Percentiles rank a stretch among this genome's conserved stretches.
These are phyloP conservation scores for Lactifluus volemus DNA, from an alignment of 768 basidiomycete species.

Conservation along the genomic window DNA sequence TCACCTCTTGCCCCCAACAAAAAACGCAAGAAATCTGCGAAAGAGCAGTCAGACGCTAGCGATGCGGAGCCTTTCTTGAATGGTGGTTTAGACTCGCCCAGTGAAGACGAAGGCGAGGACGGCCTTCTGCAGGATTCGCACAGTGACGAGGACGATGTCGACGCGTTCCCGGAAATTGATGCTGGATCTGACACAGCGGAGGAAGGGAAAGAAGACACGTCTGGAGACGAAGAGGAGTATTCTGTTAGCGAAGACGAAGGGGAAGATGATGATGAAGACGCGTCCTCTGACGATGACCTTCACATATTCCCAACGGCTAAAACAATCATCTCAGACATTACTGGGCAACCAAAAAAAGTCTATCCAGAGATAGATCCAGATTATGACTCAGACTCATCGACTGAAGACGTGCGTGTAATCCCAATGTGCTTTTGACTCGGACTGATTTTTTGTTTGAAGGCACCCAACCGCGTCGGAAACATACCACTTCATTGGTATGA, in stretches of 20 bases:
- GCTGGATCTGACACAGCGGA: constrained; percentile 35
- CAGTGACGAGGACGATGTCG: constrained; percentile 51
- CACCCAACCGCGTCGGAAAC: constrained; percentile 91
- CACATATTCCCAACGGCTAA: constrained; percentile 55
- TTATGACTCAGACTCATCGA: constrained; percentile 87
- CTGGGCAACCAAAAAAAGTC: constrained; percentile 73
- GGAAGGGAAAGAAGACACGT: constrained; percentile 59
- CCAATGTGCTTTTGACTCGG: background rate
- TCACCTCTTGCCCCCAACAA: constrained; percentile 30
- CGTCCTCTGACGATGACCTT: constrained; percentile 37
- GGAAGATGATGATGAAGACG: constrained; percentile 29
- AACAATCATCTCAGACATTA: constrained; percentile 67
- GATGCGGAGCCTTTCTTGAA: constrained; percentile 29
- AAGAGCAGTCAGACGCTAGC: constrained; percentile 29
- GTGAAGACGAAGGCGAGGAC: constrained; percentile 56
- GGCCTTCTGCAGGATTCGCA: constrained; percentile 34
- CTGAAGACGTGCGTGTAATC: constrained; percentile 64
- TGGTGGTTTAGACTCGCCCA: constrained; percentile 59
- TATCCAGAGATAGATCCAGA: constrained; percentile 87
- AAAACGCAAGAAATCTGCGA: constrained; percentile 51
- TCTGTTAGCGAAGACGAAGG: constrained; percentile 31
- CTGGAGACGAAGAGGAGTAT: constrained; percentile 27
- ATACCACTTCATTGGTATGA: constrained; percentile 99
- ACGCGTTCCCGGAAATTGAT: constrained; percentile 56
- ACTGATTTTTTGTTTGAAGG: constrained; percentile 35